These are phyloP conservation scores for Hibiscus mutabilis DNA, from an alignment of 345 rosid genomes.

Conservation along the genomic window DNA sequence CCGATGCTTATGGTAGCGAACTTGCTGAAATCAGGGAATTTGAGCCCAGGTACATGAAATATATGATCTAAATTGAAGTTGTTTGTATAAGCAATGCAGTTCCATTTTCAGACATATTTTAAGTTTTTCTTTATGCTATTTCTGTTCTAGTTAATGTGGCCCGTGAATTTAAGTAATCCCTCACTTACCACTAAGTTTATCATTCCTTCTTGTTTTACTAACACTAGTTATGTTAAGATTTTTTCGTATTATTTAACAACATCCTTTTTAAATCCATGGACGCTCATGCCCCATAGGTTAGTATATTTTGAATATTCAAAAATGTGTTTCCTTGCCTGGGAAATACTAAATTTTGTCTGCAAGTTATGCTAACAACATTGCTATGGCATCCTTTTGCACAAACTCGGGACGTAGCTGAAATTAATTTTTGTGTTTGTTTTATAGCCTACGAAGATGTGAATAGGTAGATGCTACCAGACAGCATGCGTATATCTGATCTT, in stretches of 20 bases:
- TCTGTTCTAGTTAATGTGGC: not conserved
- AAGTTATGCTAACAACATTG: not conserved
- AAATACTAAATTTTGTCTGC: not conserved
- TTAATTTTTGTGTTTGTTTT: not conserved
- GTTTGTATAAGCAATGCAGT: not conserved
- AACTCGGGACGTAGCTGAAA: not conserved
- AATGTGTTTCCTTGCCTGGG: not conserved
- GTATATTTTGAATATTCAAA: not conserved
- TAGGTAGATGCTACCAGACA: not conserved
- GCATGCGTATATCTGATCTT: not conserved
- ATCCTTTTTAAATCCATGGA: too few species aligned
- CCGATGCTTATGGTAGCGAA: slow-evolving; percentile 83
- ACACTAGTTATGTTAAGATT: too few species aligned
- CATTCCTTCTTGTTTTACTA: not conserved
- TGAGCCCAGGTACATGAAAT: slow-evolving; percentile 72
- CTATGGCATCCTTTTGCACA: not conserved
- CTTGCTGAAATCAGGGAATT: slow-evolving; percentile 86
- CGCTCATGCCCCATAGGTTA: too few species aligned
- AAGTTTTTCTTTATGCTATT: not conserved
- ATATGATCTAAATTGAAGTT: slow-evolving; percentile 3
- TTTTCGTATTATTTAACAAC: too few species aligned
- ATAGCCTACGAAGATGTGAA: not conserved
- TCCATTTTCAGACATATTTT: not conserved
- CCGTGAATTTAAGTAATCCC: not conserved
- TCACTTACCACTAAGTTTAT: not conserved